phyloP scores from a whole-genome alignment of 345 rosid species.

The Heritiera littoralis region DNA sequence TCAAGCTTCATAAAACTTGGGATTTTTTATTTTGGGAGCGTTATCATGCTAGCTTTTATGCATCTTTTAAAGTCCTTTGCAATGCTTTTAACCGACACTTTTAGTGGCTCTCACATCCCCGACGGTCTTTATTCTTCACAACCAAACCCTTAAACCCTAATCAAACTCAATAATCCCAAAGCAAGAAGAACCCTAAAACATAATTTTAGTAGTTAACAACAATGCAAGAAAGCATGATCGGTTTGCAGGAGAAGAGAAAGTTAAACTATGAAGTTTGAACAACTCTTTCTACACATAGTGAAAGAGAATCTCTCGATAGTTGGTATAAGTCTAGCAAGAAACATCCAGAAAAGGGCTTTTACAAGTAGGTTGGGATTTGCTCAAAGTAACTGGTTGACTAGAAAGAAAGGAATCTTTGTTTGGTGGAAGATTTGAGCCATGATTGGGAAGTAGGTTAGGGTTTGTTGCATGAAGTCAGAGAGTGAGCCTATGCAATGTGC shows the following conservation, averaged over 20 bases:
- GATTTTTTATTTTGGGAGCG: neutral
- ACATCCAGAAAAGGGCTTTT: slow-evolving; percentile 16
- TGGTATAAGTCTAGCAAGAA: neutral
- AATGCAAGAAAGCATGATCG: neutral
- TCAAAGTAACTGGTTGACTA: slow-evolving; percentile 21
- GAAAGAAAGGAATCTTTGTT: slow-evolving; percentile 4
- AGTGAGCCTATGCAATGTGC: neutral
- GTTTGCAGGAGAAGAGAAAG: no score
- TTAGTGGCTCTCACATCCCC: slow-evolving; percentile 29
- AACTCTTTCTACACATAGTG: neutral
- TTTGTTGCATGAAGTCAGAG: slow-evolving; percentile 12
- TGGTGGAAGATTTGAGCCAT: slow-evolving; percentile 22
- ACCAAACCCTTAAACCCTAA: neutral
- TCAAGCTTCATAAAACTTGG: slow-evolving; percentile 17
- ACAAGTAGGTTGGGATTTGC: slow-evolving; percentile 7
- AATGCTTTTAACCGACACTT: slow-evolving; percentile 55
- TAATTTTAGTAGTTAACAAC: neutral
- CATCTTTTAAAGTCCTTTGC: slow-evolving; percentile 27
- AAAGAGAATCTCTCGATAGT: neutral
- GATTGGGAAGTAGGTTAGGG: slow-evolving; percentile 20
- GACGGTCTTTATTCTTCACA: neutral
- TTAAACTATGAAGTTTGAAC: neutral
- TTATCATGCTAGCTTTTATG: slow-evolving; percentile 19
- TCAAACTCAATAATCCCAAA: neutral
- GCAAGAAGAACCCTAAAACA: neutral